Evolutionary conservation across 768 basidiomycete genomes (phyloP), one percentile per base, ranked within the genome.

Genomic region (Mycena floridula): DNA sequence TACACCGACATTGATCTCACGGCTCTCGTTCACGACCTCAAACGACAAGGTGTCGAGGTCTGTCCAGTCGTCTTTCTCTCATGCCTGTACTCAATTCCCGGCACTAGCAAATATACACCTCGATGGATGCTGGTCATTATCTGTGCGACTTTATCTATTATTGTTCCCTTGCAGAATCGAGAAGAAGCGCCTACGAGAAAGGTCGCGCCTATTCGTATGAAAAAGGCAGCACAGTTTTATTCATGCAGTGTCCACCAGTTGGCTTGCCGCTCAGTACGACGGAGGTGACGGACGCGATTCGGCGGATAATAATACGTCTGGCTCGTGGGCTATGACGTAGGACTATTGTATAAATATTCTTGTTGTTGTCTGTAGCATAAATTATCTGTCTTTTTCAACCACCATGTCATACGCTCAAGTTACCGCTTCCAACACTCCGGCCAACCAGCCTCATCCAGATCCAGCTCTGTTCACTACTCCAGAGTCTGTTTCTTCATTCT

Each of bases 141-240:
- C 62, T 87, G 9, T 85, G 81, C 57, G 85, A 88, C 63, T 88
- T 82, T 59, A 74, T 82, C 47, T 85, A 82, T 58, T 89, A 84
- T 54, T 82, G 82, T 55, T 85, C 83, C 8, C 70, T 87, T 22
- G 82, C 83, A 4, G 85, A 86, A 57, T 72, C 77, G 22, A 76
- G 73, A 54, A 75, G 81, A 3, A 67, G 60, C 16, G 64, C 66
- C 2, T 72, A 72, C 40, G 18, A 39, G 23, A 16, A 39, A 13
- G 38, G 38, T 5, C 38, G 23, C 15, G 18, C 13, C 38, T 24
- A 39, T 27, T 63, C 62, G 3, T 63, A 67, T 36, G 70, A 70
- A 43, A 69, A 68, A 45, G 64, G 64, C 21, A 68, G 68, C 3
- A 71, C 72, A 36, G 82, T 88, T 39, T 61, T 87, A 6, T 84